Conservation (phyloP, 352 stramenopile species). For the Phytophthora ramorum region DNA sequence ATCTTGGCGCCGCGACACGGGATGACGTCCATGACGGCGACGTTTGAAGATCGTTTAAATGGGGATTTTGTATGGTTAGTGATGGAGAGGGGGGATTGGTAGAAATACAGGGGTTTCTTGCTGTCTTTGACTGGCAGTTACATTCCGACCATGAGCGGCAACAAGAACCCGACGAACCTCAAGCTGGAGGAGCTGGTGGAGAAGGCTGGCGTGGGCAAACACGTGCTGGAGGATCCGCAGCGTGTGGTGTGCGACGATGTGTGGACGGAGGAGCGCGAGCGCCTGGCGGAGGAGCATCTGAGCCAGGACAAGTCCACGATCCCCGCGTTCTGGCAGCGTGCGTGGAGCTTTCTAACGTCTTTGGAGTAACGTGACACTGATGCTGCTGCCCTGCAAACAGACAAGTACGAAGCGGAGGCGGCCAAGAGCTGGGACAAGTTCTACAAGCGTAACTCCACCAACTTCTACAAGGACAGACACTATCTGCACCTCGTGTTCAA, state of each 20-base stretch:
- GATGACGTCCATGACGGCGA: conserved; percentile 49
- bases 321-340: conserved; percentile 82
- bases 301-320: conserved; percentile 82
- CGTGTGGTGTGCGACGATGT: conserved; percentile 80
- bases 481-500: conserved; percentile 94
- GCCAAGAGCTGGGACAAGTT: conserved; percentile 94
- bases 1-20: conserved; percentile 73
- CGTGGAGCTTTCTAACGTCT: background rate
- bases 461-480: conserved; percentile 97
- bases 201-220: conserved; percentile 70
- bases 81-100: background rate
- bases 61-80: conserved; percentile 6
- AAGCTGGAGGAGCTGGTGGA: conserved; percentile 81
- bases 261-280: conserved; percentile 85
- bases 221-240: conserved; percentile 69
- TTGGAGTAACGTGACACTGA: background rate
- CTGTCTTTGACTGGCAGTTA: conserved; percentile 25
- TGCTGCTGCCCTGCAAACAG: conserved; percentile 17
- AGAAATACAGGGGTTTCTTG: background rate
- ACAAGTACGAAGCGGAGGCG: conserved; percentile 86
- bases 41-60: conserved; percentile 26
- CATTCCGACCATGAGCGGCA: conserved; percentile 47
- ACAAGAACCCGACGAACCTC: conserved; percentile 70
- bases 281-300: conserved; percentile 70
- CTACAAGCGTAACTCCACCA: conserved; percentile 93